These are phyloP conservation scores for Macadamia integrifolia DNA, from an alignment of 164 flowering plant genomes.

Conservation along the genomic window DNA sequence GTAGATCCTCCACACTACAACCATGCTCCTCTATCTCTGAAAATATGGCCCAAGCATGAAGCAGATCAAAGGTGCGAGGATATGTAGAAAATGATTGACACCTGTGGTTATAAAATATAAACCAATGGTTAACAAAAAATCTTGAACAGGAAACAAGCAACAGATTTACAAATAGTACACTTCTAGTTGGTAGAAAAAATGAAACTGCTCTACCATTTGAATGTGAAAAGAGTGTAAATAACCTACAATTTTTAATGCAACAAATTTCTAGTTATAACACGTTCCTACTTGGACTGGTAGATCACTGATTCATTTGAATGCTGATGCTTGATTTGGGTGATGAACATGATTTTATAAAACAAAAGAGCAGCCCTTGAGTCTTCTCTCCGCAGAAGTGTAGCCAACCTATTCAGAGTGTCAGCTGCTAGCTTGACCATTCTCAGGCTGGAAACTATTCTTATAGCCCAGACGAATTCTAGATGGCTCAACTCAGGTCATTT, in stretches of 20 bases:
- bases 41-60: conserved; percentile 76
- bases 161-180: neutral
- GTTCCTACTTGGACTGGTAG: too few relatives aligned
- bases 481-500: too few relatives aligned
- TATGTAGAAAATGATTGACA: conserved; percentile 87
- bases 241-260: too few relatives aligned
- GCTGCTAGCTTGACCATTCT: too few relatives aligned
- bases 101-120: conserved; percentile 31
- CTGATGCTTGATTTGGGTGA: neutral
- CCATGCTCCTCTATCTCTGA: conserved; percentile 58
- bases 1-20: conserved; percentile 70
- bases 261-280: too few relatives aligned
- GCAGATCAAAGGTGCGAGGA: conserved; percentile 90
- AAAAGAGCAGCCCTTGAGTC: neutral
- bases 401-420: too few relatives aligned
- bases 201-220: neutral
- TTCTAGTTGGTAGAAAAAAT: neutral
- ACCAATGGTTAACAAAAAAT: too few relatives aligned
- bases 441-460: too few relatives aligned
- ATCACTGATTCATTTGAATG: neutral
- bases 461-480: too few relatives aligned
- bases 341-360: neutral
- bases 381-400: too few relatives aligned
- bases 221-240: neutral
- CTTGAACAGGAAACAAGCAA: too few relatives aligned